phyloP scores from a whole-genome alignment of 352 stramenopile species.

The Globisporangium lucens region DNA sequence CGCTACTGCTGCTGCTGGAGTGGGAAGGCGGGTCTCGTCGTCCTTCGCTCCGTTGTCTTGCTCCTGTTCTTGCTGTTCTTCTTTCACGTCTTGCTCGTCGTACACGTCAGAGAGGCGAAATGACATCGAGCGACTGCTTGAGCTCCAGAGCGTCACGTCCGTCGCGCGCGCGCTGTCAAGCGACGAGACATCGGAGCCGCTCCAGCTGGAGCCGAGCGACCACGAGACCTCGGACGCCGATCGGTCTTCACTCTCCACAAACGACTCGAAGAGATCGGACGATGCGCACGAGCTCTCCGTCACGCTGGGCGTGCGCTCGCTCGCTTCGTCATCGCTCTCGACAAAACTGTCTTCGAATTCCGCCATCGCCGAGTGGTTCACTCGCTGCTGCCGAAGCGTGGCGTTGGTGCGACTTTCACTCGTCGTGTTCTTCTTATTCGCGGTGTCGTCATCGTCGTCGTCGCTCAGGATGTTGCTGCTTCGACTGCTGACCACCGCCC shows the following conservation, averaged over 20 bases:
- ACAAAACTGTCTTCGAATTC: slow-evolving; percentile 6
- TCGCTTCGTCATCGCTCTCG: neutral
- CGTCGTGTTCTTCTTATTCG: neutral
- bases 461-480: neutral
- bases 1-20: neutral
- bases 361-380: neutral
- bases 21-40: neutral
- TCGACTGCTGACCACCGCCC: neutral
- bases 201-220: slow-evolving; percentile 11
- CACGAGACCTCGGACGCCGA: slow-evolving; percentile 2
- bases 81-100: neutral
- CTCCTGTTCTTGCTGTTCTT: neutral
- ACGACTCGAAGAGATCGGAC: slow-evolving; percentile 7
- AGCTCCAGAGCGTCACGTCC: slow-evolving; percentile 1
- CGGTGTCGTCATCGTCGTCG: neutral
- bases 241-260: slow-evolving; percentile 4
- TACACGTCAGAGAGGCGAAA: neutral
- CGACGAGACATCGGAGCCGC: slow-evolving; percentile 11
- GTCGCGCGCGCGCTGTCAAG: slow-evolving; percentile 10
- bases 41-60: neutral
- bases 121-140: neutral
- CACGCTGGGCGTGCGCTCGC: neutral
- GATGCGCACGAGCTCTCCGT: neutral
- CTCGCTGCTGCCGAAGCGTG: neutral
- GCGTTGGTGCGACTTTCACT: neutral